phyloP scores from a whole-genome alignment of 2,329 filamentous ascomycete genomes.

The Mariannaea sp. region DNA sequence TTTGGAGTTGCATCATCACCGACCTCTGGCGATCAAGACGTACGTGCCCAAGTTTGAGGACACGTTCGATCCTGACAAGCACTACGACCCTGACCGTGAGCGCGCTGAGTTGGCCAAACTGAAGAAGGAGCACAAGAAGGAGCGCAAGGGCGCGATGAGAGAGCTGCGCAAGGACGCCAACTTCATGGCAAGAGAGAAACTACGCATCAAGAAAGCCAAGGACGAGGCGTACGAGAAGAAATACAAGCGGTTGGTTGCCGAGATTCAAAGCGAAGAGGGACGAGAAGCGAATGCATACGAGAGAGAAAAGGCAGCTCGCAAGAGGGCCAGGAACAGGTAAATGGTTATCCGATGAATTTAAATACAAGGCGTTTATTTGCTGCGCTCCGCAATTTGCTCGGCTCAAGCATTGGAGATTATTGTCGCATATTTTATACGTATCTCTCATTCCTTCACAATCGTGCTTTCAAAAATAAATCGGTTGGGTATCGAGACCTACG shows the following conservation, averaged over 20 bases:
- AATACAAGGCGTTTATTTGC: constrained; percentile 27
- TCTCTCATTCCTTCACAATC: no score
- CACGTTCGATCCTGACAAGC: constrained; percentile 88
- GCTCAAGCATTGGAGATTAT: background rate
- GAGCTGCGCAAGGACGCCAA: constrained; percentile 94
- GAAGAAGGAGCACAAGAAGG: constrained; percentile 88
- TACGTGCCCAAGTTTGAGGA: constrained; percentile 96
- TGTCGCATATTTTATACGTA: background rate
- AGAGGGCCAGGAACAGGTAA: constrained; percentile 60
- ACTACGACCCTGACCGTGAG: constrained; percentile 95
- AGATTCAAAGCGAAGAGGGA: constrained; percentile 95
- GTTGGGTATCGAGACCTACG: no score
- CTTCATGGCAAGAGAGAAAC: constrained; percentile 88
- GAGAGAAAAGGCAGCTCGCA: constrained; percentile 77
- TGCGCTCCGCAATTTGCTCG: background rate
- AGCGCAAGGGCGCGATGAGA: constrained; percentile 91
- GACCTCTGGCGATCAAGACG: constrained; percentile 83
- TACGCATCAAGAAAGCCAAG: constrained; percentile 89
- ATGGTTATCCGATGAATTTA: constrained; percentile 22
- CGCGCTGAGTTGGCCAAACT: constrained; percentile 84
- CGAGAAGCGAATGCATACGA: constrained; percentile 87
- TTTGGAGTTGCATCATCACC: constrained; percentile 87
- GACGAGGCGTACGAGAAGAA: constrained; percentile 96
- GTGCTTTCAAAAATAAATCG: no score
- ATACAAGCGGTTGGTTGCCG: constrained; percentile 86